These are phyloP conservation scores for Eucalyptus regnans DNA, from an alignment of 345 rosid genomes.

Conservation along the genomic window DNA sequence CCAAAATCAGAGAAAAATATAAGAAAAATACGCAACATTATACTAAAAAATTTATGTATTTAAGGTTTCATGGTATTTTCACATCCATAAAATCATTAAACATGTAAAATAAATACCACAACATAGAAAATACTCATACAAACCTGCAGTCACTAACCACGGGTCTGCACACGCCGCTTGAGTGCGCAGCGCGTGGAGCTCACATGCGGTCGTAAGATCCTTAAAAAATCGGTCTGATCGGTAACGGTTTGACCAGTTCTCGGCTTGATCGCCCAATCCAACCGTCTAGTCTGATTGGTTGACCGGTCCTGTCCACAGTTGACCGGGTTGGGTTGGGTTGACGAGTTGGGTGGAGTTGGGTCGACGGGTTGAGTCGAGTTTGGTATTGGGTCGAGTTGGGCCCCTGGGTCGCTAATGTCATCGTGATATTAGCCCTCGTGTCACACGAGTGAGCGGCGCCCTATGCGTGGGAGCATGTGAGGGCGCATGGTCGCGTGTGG, in stretches of 20 bases:
- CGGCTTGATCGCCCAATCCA: accelerated
- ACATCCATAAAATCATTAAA: no score
- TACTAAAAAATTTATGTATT: no score
- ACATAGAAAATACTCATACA: no score
- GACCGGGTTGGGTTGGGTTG: no score
- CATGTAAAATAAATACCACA: no score
- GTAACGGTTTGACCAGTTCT: accelerated
- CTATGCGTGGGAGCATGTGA: no score
- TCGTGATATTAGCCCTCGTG: accelerated
- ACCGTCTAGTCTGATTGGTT: accelerated
- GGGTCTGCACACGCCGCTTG: accelerated
- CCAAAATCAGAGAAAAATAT: no score
- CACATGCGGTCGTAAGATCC: no score
- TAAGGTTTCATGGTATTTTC: no score
- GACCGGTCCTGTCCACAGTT: accelerated
- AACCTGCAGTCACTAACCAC: no score
- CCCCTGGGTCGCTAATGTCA: accelerated
- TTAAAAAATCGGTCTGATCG: accelerated
- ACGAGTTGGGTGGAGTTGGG: accelerated
- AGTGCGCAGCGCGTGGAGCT: accelerated
- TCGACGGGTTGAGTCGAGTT: accelerated
- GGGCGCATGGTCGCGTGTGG: accelerated
- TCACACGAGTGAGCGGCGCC: accelerated
- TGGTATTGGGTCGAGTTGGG: no score
- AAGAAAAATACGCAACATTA: no score